A percentile compares a stretch with the other conserved stretches of the same genome.
Evolutionary conservation across 1,139 yeast genomes (phyloP).

Genomic region (Hyphopichia wangnamkhiaoensis): DNA sequence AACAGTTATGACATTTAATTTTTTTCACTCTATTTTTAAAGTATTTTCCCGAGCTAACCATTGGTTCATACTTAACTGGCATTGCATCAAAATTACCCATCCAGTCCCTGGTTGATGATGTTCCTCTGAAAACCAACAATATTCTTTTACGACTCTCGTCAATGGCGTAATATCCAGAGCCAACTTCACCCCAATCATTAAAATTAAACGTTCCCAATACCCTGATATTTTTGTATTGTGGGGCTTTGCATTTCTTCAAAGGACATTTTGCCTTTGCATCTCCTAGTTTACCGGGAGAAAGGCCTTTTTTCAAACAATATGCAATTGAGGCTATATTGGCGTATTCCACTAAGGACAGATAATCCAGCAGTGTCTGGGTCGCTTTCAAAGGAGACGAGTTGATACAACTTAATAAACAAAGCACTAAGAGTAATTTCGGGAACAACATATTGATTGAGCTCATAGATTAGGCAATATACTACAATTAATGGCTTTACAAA

Average conservation of each 20-base stretch:
- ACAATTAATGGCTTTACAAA: too few relatives aligned
- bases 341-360: constrained; percentile 28
- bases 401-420: too few relatives aligned
- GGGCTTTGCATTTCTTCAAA: constrained; percentile 19
- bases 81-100: constrained; percentile 48
- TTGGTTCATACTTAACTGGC: constrained; percentile 42
- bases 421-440: too few relatives aligned
- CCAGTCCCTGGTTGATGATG: constrained; percentile 60
- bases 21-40: constrained; percentile 3
- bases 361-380: constrained; percentile 19
- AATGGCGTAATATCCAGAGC: constrained; percentile 52
- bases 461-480: too few relatives aligned
- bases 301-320: constrained; percentile 38
- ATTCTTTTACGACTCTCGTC: constrained; percentile 39
- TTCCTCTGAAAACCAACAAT: constrained; percentile 55
- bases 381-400: background rate
- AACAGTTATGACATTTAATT: constrained; percentile 45
- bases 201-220: constrained; percentile 38
- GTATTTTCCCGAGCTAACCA: constrained; percentile 13
- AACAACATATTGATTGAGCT: too few relatives aligned
- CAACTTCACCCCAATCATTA: constrained; percentile 46
- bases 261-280: constrained; percentile 21
- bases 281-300: constrained; percentile 25
- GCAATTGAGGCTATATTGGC: constrained; percentile 40
- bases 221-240: constrained; percentile 24